Conservation (phyloP, 345 rosid species). For the Bruguiera sexangula region DNA sequence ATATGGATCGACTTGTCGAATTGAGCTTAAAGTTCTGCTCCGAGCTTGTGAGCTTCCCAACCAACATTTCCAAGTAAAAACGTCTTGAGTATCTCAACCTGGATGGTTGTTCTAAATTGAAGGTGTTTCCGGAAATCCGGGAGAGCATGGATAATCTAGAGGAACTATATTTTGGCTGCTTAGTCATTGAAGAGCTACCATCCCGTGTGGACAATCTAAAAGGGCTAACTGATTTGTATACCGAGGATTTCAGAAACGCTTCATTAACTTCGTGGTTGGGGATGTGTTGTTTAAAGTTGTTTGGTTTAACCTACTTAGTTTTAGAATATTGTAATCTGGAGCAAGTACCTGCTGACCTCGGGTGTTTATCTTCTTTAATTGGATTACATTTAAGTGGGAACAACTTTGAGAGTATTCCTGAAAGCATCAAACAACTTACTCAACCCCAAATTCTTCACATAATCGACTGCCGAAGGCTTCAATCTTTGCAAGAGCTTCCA, state of each 20-base stretch:
- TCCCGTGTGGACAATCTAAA: not conserved
- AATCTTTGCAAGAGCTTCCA: conserved; percentile 12
- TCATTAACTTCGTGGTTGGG: not conserved
- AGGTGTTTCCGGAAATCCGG: conserved; percentile 2
- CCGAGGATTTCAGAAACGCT: too few species aligned
- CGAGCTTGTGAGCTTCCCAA: conserved; percentile 2
- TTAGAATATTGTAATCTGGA: not conserved
- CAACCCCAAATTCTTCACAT: not conserved
- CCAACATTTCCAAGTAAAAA: not conserved
- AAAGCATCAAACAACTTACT: conserved; percentile 5
- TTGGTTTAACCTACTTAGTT: not conserved
- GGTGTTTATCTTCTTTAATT: conserved; percentile 2
- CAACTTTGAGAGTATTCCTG: conserved; percentile 5
- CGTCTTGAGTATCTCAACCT: conserved; percentile 4
- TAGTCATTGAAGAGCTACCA: not conserved
- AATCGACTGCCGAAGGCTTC: conserved; percentile 7
- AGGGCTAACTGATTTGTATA: not conserved
- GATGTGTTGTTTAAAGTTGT: too few species aligned
- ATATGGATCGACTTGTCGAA: not conserved
- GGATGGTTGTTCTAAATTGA: not conserved
- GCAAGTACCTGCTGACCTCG: not conserved
- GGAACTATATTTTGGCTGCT: not conserved
- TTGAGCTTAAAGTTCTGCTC: conserved; percentile 1
- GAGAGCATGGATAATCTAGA: not conserved
- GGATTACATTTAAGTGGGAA: not conserved